Evolutionary conservation across 192 early-diverging fungal genomes (phyloP).

Genomic region (Backusella circina): DNA sequence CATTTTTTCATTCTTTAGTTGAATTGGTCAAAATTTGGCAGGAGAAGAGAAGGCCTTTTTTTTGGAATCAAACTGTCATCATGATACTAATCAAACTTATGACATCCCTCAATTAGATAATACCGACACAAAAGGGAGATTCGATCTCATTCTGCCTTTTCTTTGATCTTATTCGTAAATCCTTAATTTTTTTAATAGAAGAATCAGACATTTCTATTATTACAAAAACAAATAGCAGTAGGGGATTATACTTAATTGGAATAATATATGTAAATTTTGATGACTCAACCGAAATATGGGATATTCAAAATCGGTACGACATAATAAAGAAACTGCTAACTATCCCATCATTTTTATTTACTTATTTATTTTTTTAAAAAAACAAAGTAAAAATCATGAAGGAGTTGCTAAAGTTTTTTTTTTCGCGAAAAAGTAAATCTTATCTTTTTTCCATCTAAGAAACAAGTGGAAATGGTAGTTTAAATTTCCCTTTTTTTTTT

Average conservation of each 20-base stretch:
- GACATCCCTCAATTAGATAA: neutral
- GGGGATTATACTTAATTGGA: neutral
- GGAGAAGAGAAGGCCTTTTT: neutral
- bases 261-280: neutral
- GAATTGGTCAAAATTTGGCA: neutral
- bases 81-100: neutral
- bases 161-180: neutral
- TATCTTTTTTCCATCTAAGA: neutral
- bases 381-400: neutral
- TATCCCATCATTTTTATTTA: neutral
- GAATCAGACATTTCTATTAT: neutral
- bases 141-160: neutral
- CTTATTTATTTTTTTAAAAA: neutral
- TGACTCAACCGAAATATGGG: neutral
- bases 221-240: neutral
- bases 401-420: neutral
- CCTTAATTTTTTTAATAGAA: neutral
- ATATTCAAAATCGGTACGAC: neutral
- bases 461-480: neutral
- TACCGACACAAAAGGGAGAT: neutral
- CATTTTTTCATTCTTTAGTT: too few species aligned
- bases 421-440: neutral
- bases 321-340: neutral
- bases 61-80: neutral
- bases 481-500: neutral